Evolutionary conservation across 306 rosid species (phyloP), one percentile per base, ranked within the genome.

Genomic region (apple (Malus domestica)): DNA sequence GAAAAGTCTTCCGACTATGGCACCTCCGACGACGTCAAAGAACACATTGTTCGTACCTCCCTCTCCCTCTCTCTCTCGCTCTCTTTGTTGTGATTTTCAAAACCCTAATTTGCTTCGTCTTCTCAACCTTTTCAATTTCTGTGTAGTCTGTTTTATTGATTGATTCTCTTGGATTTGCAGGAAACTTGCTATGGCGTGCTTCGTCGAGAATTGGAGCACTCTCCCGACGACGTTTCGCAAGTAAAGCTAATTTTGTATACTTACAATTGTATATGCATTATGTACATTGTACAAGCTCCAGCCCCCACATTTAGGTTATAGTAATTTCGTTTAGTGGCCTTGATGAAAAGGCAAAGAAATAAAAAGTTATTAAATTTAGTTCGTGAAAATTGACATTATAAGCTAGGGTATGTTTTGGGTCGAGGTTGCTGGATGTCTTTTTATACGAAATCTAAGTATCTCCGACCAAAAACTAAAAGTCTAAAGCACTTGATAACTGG

Each of bases 151-250:
- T 44, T 59, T 57, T 10, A 57, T 57, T 8, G 62, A 18, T 27
- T 81, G 8, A 25, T 62, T 33, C n/a, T 10, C 76, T 79, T 44
- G 3, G 10, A 25, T 78, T 81, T 75, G 55, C 89, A 95, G 99
- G 99, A 95, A 70, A 87, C 91, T 1, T 95, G 97, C 77, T 92
- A 87, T 33, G 92, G 88, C 54, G 90, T 69, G 35, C 89, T 95
- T 85, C 96, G 96, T 27, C 86, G 99, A 59, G 99, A 95, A 85
- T 58, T 90, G 75, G 99, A 95, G 63, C 96, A 87, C 86, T 83
- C 90, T 67, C 77, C 84, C 71, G 25, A 75, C 29, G 99, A 95
- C 54, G 51, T 95, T 79, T 67, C 88, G 76, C 85, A 75, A 49
- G 99, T 90, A 81, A 62, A 61, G 71, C 71, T 71, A 66, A 33